Evolutionary conservation across 2,329 filamentous ascomycete genomes (phyloP).

Genomic region (Penicillium palitans): DNA sequence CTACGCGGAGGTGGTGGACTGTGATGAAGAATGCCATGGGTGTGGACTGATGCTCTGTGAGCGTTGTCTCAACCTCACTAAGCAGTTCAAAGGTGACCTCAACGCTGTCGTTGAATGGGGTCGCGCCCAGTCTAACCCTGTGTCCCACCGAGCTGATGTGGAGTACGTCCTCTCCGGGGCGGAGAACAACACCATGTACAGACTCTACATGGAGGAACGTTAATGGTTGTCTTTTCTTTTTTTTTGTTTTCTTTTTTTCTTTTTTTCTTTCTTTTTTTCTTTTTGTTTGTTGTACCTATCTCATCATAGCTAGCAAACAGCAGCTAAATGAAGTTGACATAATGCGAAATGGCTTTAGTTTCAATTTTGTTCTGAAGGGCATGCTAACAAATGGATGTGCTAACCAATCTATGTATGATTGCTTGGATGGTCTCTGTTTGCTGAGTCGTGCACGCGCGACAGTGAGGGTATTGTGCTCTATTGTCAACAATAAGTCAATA

Average conservation of each 20-base stretch:
- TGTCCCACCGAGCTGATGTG: slow-evolving; percentile 7
- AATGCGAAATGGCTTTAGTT: not conserved
- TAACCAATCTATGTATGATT: not conserved
- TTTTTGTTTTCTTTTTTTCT: not conserved
- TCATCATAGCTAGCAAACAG: not conserved
- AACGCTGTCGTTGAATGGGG: slow-evolving; percentile 1
- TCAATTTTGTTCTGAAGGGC: not conserved
- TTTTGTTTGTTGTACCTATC: not conserved
- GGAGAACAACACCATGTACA: not conserved
- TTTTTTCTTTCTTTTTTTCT: not conserved
- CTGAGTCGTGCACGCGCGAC: not conserved
- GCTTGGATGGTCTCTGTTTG: not conserved
- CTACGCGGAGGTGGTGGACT: not conserved
- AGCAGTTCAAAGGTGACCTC: slow-evolving; percentile 22
- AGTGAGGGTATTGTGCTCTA: not conserved
- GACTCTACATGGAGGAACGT: not conserved
- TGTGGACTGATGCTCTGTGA: slow-evolving; percentile 36
- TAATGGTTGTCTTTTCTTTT: not conserved
- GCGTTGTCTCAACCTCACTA: slow-evolving; percentile 21
- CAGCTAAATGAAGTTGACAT: not conserved
- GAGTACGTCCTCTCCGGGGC: slow-evolving; percentile 12
- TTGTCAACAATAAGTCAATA: not conserved
- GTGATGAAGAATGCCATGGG: slow-evolving; percentile 10
- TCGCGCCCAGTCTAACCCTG: not conserved
- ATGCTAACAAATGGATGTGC: not conserved